Evolutionary conservation across 2,329 filamentous ascomycete species (phyloP).

Genomic region (Fusarium multiceps): DNA sequence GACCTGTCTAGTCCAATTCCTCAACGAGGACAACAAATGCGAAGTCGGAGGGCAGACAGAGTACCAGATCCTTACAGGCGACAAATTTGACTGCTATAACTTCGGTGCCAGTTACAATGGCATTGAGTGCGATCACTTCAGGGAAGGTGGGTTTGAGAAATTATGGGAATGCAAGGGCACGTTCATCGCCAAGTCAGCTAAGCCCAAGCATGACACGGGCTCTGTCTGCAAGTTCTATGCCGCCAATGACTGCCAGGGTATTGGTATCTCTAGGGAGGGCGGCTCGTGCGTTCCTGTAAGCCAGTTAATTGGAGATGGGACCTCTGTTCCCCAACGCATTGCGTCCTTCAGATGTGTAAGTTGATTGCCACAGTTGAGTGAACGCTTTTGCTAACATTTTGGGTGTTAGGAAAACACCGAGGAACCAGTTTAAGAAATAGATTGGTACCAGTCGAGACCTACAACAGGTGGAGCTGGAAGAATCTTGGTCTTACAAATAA

Average conservation of each 20-base stretch:
- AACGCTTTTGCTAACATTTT: neutral
- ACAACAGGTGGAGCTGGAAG: no score
- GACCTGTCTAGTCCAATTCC: neutral
- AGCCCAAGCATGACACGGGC: neutral
- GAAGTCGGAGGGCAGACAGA: neutral
- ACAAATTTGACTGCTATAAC: neutral
- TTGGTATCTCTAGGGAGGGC: neutral
- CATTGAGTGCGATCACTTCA: neutral
- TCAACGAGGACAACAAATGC: neutral
- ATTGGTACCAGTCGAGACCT: neutral
- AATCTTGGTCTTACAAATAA: neutral
- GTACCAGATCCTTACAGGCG: neutral
- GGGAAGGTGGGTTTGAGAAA: neutral
- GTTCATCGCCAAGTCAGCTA: neutral
- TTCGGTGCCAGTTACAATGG: neutral
- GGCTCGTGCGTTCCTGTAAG: neutral
- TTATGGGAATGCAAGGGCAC: neutral
- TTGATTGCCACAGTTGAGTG: fast-evolving
- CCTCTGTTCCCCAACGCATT: neutral
- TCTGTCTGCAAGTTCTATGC: neutral
- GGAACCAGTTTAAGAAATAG: neutral
- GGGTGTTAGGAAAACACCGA: neutral
- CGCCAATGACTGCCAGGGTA: neutral
- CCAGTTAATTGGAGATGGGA: neutral
- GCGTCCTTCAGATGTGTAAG: neutral